Percentiles rank a stretch among this genome's conserved stretches.
These are phyloP conservation scores for Neofusicoccum ribis DNA, from an alignment of 2,329 filamentous ascomycete species.

Conservation along the genomic window DNA sequence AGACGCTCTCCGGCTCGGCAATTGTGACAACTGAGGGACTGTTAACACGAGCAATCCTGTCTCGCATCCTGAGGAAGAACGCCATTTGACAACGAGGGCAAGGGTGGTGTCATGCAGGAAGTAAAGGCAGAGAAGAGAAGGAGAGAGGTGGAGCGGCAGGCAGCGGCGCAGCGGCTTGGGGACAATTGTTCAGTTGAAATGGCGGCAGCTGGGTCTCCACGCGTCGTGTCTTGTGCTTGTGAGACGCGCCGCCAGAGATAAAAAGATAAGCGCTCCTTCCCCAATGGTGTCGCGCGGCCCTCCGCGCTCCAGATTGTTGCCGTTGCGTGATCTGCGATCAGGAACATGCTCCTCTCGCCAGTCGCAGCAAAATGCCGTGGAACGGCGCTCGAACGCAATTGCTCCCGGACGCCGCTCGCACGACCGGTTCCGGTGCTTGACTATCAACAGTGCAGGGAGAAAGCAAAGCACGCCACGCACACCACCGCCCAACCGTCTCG, in stretches of 20 bases:
- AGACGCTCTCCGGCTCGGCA: conserved; percentile 47
- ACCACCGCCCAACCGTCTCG: background rate
- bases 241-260: conserved; percentile 9
- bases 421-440: background rate
- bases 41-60: conserved; percentile 5
- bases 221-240: background rate
- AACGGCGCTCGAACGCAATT: background rate
- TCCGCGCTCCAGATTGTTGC: background rate
- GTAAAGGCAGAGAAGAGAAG: background rate
- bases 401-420: background rate
- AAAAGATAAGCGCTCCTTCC: conserved; percentile 15
- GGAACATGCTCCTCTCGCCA: background rate
- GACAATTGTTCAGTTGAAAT: background rate
- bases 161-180: background rate
- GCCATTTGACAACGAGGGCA: background rate
- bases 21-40: conserved; percentile 46
- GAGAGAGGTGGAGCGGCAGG: background rate
- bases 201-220: background rate
- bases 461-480: background rate
- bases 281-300: conserved; percentile 6
- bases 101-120: background rate
- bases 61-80: background rate
- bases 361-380: background rate
- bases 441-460: background rate
- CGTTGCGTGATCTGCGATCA: background rate